phyloP scores from a whole-genome alignment of 2,329 filamentous ascomycete genomes.

The Endothia cerciana region DNA sequence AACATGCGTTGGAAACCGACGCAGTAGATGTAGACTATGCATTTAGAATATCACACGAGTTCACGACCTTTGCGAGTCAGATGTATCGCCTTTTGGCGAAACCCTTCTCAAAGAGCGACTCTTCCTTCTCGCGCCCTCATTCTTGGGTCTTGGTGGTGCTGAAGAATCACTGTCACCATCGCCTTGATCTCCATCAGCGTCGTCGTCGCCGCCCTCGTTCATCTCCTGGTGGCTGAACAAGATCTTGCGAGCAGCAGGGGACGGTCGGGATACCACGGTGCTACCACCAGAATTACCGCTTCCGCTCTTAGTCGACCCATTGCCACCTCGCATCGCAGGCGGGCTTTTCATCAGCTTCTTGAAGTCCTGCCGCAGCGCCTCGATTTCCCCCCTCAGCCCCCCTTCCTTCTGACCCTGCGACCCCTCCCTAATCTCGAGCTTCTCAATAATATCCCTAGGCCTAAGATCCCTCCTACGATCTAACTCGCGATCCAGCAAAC shows the following conservation, averaged over 20 bases:
- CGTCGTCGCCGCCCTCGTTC: background rate
- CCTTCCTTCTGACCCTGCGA: background rate
- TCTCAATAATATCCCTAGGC: background rate
- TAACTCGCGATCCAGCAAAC: conserved; percentile 11
- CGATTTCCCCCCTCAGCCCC: conserved; percentile 14
- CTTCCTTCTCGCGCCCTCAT: background rate
- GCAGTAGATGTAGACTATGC: conserved; percentile 31
- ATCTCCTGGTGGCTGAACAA: background rate
- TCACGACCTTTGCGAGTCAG: conserved; percentile 9
- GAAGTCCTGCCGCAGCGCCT: conserved; percentile 9
- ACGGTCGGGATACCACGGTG: background rate
- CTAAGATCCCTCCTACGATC: conserved; percentile 3
- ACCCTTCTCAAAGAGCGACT: background rate
- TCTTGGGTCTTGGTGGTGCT: background rate
- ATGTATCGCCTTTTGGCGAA: background rate
- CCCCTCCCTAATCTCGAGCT: background rate
- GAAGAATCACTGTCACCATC: conserved; percentile 1
- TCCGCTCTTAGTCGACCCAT: background rate
- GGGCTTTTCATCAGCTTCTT: background rate
- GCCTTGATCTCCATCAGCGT: background rate
- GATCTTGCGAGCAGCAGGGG: background rate
- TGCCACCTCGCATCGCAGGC: background rate
- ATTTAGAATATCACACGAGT: background rate
- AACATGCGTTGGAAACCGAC: conserved; percentile 62
- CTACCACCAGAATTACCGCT: background rate